Evolutionary conservation across 2,329 filamentous ascomycete species (phyloP), one percentile per base, ranked within the genome.

Genomic region (Alternaria gansuensis): DNA sequence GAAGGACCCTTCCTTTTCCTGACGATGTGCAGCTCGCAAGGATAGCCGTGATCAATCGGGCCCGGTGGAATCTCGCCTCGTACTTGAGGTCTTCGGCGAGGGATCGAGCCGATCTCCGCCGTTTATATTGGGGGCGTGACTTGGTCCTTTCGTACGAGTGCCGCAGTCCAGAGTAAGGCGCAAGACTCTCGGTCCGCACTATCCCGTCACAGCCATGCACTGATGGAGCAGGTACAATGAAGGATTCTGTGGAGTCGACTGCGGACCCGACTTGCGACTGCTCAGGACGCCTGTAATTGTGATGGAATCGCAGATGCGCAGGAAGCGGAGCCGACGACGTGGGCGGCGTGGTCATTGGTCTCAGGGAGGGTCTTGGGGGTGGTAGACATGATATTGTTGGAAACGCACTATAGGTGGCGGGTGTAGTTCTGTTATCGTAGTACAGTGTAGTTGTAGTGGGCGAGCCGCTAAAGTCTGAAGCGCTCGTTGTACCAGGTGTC

Each of bases 181-280:
- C 54, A 13, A 71, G 51, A 45, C 65, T 71, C 34, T 59, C 51
- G n/a, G 60, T 61, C 24, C 63, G 60, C 37, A 74, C 55, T 11
- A 75, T 37, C 6, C 71, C 71, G 14, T 69, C 73, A 28, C 75
- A 76, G 28, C 73, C 72, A 44, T 67, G 68, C 34, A 74, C 59
- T 31, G 50, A 34, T 8, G 62, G 57, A 10, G 41, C 46, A 4
- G 57, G 51, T 4, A 55, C 48, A 17, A 69, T 62, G 23, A 58
- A 48, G 3, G 58, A 58, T 31, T 67, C 50, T 8, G 11, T 45
- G 5, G 68, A 59, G 10, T 50, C 46, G n/a, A 69, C 39, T 10
- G 24, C 45, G 5, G 69, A 61, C 4, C 59, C 53, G 23, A 71
- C 67, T 24, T 67, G 61, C 21, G 67, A 63, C 29, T 34, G 54